phyloP scores from a whole-genome alignment of 2,329 filamentous ascomycete genomes.

The Colletotrichum tropicicola region DNA sequence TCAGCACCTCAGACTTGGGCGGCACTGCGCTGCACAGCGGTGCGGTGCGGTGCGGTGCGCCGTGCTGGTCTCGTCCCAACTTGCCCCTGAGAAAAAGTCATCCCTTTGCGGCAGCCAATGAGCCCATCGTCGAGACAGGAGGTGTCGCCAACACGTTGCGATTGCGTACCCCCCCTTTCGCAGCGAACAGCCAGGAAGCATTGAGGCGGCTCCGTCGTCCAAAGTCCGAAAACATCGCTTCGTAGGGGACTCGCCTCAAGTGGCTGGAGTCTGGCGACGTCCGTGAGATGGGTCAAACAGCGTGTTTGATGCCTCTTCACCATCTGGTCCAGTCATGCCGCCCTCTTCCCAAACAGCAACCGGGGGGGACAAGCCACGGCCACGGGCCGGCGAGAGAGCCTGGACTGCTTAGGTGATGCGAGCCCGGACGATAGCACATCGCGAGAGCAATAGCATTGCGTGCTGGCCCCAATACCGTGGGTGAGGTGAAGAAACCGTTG shows the following conservation, averaged over 20 bases:
- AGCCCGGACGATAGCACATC: constrained; percentile 1
- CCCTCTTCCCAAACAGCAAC: not conserved
- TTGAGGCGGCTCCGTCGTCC: constrained; percentile 23
- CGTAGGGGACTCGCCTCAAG: constrained; percentile 15
- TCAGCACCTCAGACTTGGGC: not conserved
- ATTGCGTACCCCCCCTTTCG: constrained; percentile 1
- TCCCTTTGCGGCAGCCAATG: not conserved
- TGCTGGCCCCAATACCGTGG: not conserved
- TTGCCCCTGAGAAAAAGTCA: not conserved
- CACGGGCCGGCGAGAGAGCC: not conserved
- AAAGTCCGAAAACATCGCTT: constrained; percentile 11
- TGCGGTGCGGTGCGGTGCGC: not conserved
- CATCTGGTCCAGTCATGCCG: not conserved
- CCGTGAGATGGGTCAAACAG: constrained; percentile 21
- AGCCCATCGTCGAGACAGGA: constrained; percentile 17
- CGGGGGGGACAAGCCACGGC: not conserved
- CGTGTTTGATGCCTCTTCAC: constrained; percentile 21
- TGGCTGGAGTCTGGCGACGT: not conserved
- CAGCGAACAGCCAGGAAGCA: constrained; percentile 12
- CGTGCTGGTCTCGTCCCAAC: not conserved
- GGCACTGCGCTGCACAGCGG: not conserved
- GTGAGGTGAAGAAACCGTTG: constrained; percentile 2
- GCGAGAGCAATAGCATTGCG: constrained; percentile 2
- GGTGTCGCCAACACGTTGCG: constrained; percentile 17
- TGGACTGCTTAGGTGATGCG: not conserved